Base-by-base conservation (phyloP, 768 basidiomycete genomes). In the Agrocybe chaxingu region DNA sequence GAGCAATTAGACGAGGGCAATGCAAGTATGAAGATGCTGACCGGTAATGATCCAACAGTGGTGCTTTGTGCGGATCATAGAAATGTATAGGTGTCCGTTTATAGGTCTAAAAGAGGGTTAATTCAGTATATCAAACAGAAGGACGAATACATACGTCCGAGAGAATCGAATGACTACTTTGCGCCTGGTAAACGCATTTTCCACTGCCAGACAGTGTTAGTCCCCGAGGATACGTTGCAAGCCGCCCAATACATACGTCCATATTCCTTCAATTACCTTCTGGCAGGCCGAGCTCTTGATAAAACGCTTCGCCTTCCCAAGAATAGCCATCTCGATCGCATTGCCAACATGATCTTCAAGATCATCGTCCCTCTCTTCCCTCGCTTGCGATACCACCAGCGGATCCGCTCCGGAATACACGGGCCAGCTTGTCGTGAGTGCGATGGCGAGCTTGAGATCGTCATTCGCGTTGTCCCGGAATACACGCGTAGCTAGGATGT, bases 31-130 rank as follows among this genome's bases (percentile, higher is more conserved):
- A 39, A 36, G 29, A 36, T 11, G 63, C 77, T 31, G 48, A 91
- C 90, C 95, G 84, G 62, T 97, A 98, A 67, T 98, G 94, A 62
- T 98, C 93, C 6, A 98, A 79, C n/a, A 97, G 66, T 12, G 94
- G 92, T 0, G 94, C 94, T 64, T 85, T 91, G 62, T 93, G 87
- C 2, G 94, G 94, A 63, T 98, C 92, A 65, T 98, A 97, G 58
- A 96, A 88, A 65, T 94, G 91, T 32, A 97, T 80, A 8, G 95
- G 92, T 19, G 81, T 90, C 42, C 86, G 80, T 72, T 97, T 97
- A 68, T 98, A 98, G 24, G 90, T 94, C 93, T 95, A 51, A 12
- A 19, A 13, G 36, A 18, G 37, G 42, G 47, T 16, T 41, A 50
- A 34, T 52, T 5, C 39, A 9, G 36, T 36, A 48, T 38, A 42